Evolutionary conservation across 495 filamentous ascomycete genomes (phyloP).

Genomic region (Hypoxylon perforatum): DNA sequence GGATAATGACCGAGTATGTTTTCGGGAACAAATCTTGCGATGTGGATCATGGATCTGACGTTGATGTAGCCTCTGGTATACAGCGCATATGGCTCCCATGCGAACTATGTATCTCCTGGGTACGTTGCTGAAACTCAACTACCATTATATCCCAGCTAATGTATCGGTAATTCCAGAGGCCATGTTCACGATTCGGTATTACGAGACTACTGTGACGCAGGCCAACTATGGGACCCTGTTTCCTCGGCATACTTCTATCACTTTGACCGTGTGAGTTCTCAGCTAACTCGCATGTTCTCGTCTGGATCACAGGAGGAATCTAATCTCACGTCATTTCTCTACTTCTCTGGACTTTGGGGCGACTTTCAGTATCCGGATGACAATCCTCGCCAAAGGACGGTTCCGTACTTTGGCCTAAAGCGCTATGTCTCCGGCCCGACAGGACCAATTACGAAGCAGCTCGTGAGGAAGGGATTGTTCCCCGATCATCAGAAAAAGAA

Average conservation of each 20-base stretch:
- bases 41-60: not conserved
- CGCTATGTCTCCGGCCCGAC: conserved; percentile 13
- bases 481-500: conserved; percentile 9
- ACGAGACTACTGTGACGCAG: conserved; percentile 15
- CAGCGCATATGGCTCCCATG: conserved; percentile 21
- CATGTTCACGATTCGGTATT: conserved; percentile 13
- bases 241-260: conserved; percentile 20
- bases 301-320: not conserved
- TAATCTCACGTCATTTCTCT: conserved; percentile 17
- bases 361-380: conserved; percentile 13
- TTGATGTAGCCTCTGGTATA: conserved; percentile 11
- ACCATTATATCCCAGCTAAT: not conserved
- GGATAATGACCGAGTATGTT: conserved; percentile 10
- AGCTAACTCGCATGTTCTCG: conserved; percentile 6
- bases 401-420: conserved; percentile 14
- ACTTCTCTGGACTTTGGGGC: conserved; percentile 14
- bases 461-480: conserved; percentile 7
- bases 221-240: conserved; percentile 11
- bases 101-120: conserved; percentile 15
- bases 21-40: not conserved
- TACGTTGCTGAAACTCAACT: conserved; percentile 1
- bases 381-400: conserved; percentile 11
- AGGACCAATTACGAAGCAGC: conserved; percentile 9
- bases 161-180: not conserved
- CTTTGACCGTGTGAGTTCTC: conserved; percentile 4